phyloP scores from a whole-genome alignment of 176 grass and related monocot genomes.

The Tillandsia fasciculata region DNA sequence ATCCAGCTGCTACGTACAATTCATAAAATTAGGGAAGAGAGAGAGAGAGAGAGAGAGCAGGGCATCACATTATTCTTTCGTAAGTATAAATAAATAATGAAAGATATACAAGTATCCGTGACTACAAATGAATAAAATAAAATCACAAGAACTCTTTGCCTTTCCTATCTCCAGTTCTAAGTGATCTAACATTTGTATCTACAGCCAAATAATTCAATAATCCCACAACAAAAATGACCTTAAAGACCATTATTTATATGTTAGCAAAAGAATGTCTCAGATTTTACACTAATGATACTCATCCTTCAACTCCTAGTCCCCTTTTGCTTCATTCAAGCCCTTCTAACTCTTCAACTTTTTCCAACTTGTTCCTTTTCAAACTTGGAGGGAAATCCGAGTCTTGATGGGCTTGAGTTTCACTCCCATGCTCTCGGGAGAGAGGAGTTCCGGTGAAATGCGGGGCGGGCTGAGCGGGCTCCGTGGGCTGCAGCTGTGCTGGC shows the following conservation, averaged over 20 bases:
- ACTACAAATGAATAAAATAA: conserved; percentile 2
- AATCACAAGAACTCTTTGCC: neutral
- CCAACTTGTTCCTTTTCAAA: conserved; percentile 21
- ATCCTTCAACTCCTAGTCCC: conserved; percentile 22
- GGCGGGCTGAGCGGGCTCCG: conserved; percentile 63
- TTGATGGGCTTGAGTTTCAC: conserved; percentile 98
- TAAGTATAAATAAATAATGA: conserved; percentile 4
- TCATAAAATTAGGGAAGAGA: too few relatives aligned
- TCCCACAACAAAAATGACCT: conserved; percentile 44
- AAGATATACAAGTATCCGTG: neutral
- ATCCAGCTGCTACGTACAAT: too few relatives aligned
- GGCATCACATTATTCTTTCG: neutral
- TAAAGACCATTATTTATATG: conserved; percentile 19
- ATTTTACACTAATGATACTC: conserved; percentile 13
- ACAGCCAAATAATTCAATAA: conserved; percentile 17
- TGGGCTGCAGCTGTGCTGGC: conserved; percentile 51
- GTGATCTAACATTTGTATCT: neutral
- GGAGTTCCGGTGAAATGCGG: conserved; percentile 76
- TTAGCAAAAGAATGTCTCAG: conserved; percentile 30
- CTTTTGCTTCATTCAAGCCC: conserved; percentile 29
- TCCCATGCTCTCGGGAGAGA: conserved; percentile 97
- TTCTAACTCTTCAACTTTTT: conserved; percentile 4
- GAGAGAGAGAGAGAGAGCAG: too few relatives aligned
- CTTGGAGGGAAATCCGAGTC: conserved; percentile 47
- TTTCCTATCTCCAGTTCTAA: neutral